These are phyloP conservation scores for Carex myosuroides DNA, from an alignment of 176 grass and related monocot genomes.

Conservation along the genomic window DNA sequence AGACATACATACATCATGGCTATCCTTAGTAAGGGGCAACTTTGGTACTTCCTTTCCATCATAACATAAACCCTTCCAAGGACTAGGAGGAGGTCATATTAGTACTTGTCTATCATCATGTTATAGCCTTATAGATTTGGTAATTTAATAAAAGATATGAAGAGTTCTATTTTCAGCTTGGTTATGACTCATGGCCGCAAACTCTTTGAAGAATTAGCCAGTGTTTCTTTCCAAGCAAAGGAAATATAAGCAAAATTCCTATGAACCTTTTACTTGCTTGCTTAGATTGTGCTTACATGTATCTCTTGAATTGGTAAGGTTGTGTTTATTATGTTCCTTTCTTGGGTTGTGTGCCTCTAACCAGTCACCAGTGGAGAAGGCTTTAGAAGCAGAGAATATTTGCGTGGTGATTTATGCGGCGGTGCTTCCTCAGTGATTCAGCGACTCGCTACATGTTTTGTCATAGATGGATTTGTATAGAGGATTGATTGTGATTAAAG, in stretches of 20 bases:
- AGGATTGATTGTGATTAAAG: background rate
- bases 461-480: background rate
- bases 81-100: constrained; percentile 3
- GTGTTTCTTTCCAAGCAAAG: constrained; percentile 12
- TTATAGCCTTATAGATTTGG: background rate
- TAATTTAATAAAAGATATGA: no score
- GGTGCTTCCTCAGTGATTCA: background rate
- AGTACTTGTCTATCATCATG: constrained; percentile 18
- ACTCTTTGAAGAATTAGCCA: constrained; percentile 14
- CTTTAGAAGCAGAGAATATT: constrained; percentile 19
- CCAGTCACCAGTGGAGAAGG: background rate
- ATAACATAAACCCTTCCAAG: constrained; percentile 13
- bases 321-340: constrained; percentile 12
- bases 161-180: background rate
- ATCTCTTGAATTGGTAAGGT: constrained; percentile 13
- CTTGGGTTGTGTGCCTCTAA: constrained; percentile 5
- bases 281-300: constrained; percentile 23
- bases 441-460: background rate
- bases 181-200: background rate
- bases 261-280: constrained; percentile 1
- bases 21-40: constrained; percentile 19
- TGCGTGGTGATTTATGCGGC: background rate
- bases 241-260: background rate
- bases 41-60: constrained; percentile 27
- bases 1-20: constrained; percentile 21